phyloP scores from a whole-genome alignment of 2,329 filamentous ascomycete species.

The Aaosphaeria pasadenensis region DNA sequence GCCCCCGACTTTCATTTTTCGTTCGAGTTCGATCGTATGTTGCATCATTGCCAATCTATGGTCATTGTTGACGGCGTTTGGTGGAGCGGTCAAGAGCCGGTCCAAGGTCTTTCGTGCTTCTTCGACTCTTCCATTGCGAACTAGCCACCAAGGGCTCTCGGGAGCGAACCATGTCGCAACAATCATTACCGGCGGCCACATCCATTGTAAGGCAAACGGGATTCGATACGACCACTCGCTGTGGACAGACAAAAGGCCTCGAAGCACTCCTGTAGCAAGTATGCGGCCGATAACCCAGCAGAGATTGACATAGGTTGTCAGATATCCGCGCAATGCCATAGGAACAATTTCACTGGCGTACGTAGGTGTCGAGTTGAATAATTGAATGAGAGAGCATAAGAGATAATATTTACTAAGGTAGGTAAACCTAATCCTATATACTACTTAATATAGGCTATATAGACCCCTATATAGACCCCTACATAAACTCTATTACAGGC shows the following conservation, averaged over 20 bases:
- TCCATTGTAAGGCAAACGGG: conserved; percentile 67
- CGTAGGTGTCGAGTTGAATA: conserved; percentile 23
- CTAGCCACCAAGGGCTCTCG: conserved; percentile 68
- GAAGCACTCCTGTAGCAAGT: conserved; percentile 65
- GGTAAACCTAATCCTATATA: no score
- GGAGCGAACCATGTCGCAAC: conserved; percentile 63
- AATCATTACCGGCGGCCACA: conserved; percentile 64
- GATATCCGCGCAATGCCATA: conserved; percentile 56
- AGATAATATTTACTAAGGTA: background rate
- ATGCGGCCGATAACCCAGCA: conserved; percentile 70
- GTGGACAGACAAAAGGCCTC: conserved; percentile 57
- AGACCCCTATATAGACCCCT: no score
- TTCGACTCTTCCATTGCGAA: conserved; percentile 58
- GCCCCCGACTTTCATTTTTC: background rate
- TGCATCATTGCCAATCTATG: background rate
- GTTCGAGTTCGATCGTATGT: background rate
- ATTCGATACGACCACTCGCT: conserved; percentile 65
- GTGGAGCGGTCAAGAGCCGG: conserved; percentile 38
- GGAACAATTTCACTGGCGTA: conserved; percentile 60
- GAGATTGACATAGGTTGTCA: conserved; percentile 63
- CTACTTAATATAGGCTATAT: no score
- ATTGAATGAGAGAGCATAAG: background rate
- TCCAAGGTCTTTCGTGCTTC: conserved; percentile 52
- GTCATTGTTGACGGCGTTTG: background rate
- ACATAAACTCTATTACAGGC: no score